Base-by-base conservation (phyloP, 2,329 filamentous ascomycete genomes). In the Zasmidium angulare region DNA sequence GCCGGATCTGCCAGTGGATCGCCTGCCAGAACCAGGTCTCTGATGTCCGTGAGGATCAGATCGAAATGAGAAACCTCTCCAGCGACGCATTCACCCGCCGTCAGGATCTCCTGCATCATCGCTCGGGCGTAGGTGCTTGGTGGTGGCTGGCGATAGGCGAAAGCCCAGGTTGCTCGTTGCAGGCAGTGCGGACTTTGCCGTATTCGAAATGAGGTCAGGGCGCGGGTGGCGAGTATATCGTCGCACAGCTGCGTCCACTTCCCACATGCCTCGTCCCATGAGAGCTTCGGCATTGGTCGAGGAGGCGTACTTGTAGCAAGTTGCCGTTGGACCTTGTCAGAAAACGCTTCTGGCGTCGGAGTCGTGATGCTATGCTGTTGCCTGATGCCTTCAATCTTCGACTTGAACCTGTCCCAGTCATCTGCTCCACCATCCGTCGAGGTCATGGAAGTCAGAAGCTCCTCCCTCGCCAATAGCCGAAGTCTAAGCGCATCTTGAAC, bases 271-370 rank as follows among this genome's bases (percentile, higher is more conserved):
- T 91, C 87, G 14, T 87, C 84, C 66, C 90, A 89, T 23, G 84
- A 85, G 2, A 93, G 79, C 55, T 91, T 83, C 11, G 97, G 90
- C 67, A 97, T 93, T 0, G 93, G 93, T 9, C 93, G 85, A 7
- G 95, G 95, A 2, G 95, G 95, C 68, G 97, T 93, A 0, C 92
- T 97, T 66, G 92, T 97, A 0, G 95, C 93, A 29, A 99, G 81
- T 63, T 89, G 89, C n/a, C 93, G 85, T 72, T 99, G 95, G 40
- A 98, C 83, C 71, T 96, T 96, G 22, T 86, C 85, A 68, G 91
- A 97, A 73, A 97, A 98, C 0, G 93, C 86, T n/a, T 87, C 86
- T 0, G 87, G 83, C 0, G 96, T 86, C 0, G 84, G 75, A 53
- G 81, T 86, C 0, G 86, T 89, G 2, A 93, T 74, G 0, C 75